These are phyloP conservation scores for Plasmodiophora brassicae DNA, from an alignment of 208 protist species.

Conservation along the genomic window DNA sequence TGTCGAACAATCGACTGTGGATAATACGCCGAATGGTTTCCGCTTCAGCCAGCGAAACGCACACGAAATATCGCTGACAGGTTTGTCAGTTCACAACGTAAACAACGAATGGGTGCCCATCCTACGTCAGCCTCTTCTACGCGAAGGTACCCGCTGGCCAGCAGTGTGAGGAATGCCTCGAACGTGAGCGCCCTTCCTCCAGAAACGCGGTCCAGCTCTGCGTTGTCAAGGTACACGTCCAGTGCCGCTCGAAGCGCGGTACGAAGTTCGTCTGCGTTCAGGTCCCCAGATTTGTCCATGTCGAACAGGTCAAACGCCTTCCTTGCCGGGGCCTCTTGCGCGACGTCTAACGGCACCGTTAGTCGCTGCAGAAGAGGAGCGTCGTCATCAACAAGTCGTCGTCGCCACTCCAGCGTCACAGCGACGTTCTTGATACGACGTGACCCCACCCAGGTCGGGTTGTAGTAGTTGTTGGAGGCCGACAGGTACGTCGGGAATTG, in stretches of 20 bases:
- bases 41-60: slow-evolving; percentile 72
- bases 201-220: slow-evolving; percentile 31
- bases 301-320: slow-evolving; percentile 44
- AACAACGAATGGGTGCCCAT: slow-evolving; percentile 24
- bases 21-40: slow-evolving; percentile 77
- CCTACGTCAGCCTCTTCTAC: background rate
- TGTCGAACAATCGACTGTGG: slow-evolving; percentile 60
- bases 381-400: background rate
- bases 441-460: slow-evolving; percentile 63
- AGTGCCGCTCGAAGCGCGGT: slow-evolving; percentile 37
- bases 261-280: slow-evolving; percentile 31
- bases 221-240: slow-evolving; percentile 31
- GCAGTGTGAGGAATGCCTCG: background rate
- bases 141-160: slow-evolving; percentile 3
- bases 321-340: background rate
- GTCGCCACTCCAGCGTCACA: slow-evolving; percentile 77
- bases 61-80: slow-evolving; percentile 49
- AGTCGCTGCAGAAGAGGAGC: background rate
- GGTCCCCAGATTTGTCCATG: slow-evolving; percentile 38
- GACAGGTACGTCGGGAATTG: slow-evolving; percentile 63
- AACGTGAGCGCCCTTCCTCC: background rate
- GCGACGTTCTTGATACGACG: slow-evolving; percentile 80
- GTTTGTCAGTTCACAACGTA: slow-evolving; percentile 28
- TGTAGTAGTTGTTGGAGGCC: slow-evolving; percentile 83
- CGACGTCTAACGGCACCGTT: background rate